These are phyloP conservation scores for Penicillium daleae DNA, from an alignment of 495 filamentous ascomycete species.

Conservation along the genomic window DNA sequence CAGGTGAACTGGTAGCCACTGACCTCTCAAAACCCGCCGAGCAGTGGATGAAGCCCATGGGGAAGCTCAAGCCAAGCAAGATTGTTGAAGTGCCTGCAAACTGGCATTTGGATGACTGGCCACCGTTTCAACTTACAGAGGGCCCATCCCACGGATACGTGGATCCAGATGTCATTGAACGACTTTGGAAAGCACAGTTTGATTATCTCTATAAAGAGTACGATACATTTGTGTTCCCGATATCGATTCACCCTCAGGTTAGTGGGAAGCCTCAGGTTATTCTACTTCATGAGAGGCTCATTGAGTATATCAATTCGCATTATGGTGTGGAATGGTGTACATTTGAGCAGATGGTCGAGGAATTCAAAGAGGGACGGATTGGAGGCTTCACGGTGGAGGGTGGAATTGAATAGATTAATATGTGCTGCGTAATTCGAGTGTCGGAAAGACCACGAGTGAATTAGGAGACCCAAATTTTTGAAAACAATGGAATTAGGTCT, in stretches of 20 bases:
- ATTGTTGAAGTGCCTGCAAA: not conserved
- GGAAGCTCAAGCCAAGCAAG: not conserved
- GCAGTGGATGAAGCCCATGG: not conserved
- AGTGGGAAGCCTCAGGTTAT: slow-evolving; percentile 61
- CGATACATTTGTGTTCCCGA: slow-evolving; percentile 64
- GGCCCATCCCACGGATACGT: not conserved
- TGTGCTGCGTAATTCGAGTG: too few species aligned
- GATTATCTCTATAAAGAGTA: slow-evolving; percentile 64
- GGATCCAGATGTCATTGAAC: slow-evolving; percentile 48
- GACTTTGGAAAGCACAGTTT: slow-evolving; percentile 63
- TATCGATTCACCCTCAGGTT: slow-evolving; percentile 64
- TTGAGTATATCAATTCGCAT: slow-evolving; percentile 52
- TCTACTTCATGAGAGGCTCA: slow-evolving; percentile 58
- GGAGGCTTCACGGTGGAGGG: not conserved
- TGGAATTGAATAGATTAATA: not conserved
- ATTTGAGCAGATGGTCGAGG: slow-evolving; percentile 58
- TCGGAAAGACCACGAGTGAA: too few species aligned
- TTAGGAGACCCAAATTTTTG: too few species aligned
- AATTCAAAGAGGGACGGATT: slow-evolving; percentile 47
- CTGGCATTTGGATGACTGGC: not conserved
- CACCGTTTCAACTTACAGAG: not conserved
- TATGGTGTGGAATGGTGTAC: slow-evolving; percentile 60
- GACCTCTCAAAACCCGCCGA: not conserved
- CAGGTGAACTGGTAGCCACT: not conserved
- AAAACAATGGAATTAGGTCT: too few species aligned